phyloP scores from a whole-genome alignment of 495 filamentous ascomycete genomes.

The Penicillium pancosmium region DNA sequence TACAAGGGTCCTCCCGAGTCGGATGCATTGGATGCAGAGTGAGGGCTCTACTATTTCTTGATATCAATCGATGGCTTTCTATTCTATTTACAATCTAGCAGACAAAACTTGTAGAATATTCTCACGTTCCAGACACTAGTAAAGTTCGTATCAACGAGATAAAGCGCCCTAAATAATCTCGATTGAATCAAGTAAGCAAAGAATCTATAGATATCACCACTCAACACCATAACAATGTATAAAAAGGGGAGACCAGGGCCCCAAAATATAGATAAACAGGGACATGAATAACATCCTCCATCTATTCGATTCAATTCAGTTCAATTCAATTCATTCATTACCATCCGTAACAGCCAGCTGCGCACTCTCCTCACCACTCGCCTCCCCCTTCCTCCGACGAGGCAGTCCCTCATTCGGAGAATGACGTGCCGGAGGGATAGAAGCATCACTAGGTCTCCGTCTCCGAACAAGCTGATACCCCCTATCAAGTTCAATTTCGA shows the following conservation, averaged over 20 bases:
- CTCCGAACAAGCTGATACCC: constrained; percentile 79
- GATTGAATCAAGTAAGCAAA: neutral
- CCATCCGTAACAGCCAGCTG: constrained; percentile 27
- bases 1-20: constrained; percentile 53
- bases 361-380: constrained; percentile 32
- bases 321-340: neutral
- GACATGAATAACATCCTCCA: too few relatives aligned
- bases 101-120: too few relatives aligned
- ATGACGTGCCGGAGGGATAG: constrained; percentile 16
- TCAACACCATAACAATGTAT: constrained; percentile 3
- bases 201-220: neutral
- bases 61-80: too few relatives aligned
- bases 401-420: constrained; percentile 36
- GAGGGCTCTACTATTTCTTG: neutral
- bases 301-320: too few relatives aligned
- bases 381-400: constrained; percentile 26
- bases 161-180: neutral
- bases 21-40: constrained; percentile 28
- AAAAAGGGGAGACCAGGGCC: too few relatives aligned
- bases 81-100: too few relatives aligned
- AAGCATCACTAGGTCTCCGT: constrained; percentile 46
- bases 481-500: constrained; percentile 84
- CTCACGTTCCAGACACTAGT: too few relatives aligned
- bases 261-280: too few relatives aligned
- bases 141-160: too few relatives aligned